A percentile compares a stretch with the other conserved stretches of the same genome.
Evolutionary conservation across 306 rosid genomes (phyloP).

Genomic region (Sphenostylis stenocarpa): DNA sequence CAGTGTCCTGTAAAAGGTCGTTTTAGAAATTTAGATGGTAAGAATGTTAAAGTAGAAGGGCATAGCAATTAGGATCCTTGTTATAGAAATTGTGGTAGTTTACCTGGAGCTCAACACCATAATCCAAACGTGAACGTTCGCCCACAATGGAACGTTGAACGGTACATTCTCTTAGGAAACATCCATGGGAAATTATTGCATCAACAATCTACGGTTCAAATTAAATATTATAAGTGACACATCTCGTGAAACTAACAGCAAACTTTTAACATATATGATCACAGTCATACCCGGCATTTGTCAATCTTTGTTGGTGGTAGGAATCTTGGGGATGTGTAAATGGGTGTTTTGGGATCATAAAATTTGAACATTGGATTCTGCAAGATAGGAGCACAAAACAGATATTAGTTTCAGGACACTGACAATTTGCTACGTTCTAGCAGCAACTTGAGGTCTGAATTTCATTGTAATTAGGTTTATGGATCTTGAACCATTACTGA

Average conservation of each 20-base stretch:
- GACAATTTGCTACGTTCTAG: neutral
- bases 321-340: constrained; percentile 89
- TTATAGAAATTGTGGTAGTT: constrained; percentile 21
- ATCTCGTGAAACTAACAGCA: constrained; percentile 6
- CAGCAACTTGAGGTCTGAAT: neutral
- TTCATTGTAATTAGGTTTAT: neutral
- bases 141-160: constrained; percentile 77
- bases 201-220: constrained; percentile 61
- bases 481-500: neutral
- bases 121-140: constrained; percentile 82
- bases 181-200: constrained; percentile 93
- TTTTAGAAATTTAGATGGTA: constrained; percentile 22
- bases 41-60: neutral
- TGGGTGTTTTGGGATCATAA: constrained; percentile 85
- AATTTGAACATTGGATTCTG: constrained; percentile 77
- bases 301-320: constrained; percentile 97
- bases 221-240: constrained; percentile 31
- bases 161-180: constrained; percentile 74
- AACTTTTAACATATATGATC: neutral
- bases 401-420: constrained; percentile 23
- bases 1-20: constrained; percentile 55
- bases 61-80: neutral
- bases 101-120: constrained; percentile 82
- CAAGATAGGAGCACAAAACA: constrained; percentile 25
- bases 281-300: constrained; percentile 61